These are phyloP conservation scores for Penicillium crystallinum DNA, from an alignment of 495 filamentous ascomycete genomes.

Conservation along the genomic window DNA sequence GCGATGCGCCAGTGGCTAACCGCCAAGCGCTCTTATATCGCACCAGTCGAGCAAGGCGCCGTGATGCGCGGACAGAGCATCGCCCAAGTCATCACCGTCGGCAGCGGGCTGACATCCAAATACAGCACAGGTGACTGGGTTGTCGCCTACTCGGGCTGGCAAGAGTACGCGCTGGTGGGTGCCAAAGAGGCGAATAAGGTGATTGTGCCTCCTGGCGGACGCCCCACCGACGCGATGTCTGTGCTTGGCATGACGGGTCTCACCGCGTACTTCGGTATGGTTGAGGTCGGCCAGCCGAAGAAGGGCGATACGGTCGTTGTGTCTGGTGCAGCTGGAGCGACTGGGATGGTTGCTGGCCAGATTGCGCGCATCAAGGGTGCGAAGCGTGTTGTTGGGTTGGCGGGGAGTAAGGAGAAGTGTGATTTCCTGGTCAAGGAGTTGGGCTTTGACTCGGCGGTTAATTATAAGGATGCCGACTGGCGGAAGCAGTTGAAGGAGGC, in stretches of 20 bases:
- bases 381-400: conserved; percentile 47
- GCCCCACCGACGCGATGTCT: conserved; percentile 55
- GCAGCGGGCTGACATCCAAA: conserved; percentile 27
- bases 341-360: conserved; percentile 63
- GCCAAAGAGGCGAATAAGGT: conserved; percentile 42
- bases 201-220: conserved; percentile 41
- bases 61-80: conserved; percentile 63
- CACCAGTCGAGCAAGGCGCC: conserved; percentile 59
- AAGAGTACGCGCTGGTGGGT: conserved; percentile 52
- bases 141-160: conserved; percentile 52
- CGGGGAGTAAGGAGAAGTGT: conserved; percentile 47
- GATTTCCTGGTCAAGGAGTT: conserved; percentile 44
- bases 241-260: conserved; percentile 55
- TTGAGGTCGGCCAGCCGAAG: conserved; percentile 52
- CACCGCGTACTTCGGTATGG: conserved; percentile 65
- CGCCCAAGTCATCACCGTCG: conserved; percentile 47
- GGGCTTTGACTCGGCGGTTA: conserved; percentile 48
- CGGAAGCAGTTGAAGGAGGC: conserved; percentile 41
- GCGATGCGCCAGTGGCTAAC: conserved; percentile 77
- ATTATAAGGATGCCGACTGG: conserved; percentile 54
- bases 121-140: conserved; percentile 52
- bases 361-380: conserved; percentile 61
- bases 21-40: conserved; percentile 60
- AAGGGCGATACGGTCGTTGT: conserved; percentile 61
- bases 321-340: conserved; percentile 65